Conservation (phyloP, 371 early-diverging fungal genomes). For the Parasitella parasitica region DNA sequence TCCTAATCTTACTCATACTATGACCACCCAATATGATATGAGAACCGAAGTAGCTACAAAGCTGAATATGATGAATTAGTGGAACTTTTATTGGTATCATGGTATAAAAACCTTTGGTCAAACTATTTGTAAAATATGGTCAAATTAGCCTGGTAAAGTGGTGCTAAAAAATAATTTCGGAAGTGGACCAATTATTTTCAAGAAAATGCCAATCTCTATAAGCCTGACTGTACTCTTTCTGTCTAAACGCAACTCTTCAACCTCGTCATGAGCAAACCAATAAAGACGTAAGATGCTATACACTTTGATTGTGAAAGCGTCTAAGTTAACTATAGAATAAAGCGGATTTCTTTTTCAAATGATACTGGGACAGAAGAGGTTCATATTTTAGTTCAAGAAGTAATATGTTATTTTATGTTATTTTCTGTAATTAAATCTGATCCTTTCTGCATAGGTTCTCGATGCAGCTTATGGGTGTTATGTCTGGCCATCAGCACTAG, state of each 20-base stretch:
- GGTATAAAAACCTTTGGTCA: constrained; percentile 11
- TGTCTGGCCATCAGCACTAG: constrained; percentile 59
- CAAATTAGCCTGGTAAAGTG: too few species aligned
- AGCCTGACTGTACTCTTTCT: not conserved
- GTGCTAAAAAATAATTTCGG: too few species aligned
- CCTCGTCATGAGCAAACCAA: not conserved
- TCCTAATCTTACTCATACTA: constrained; percentile 13
- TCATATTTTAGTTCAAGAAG: not conserved
- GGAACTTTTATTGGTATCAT: constrained; percentile 6
- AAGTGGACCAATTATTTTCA: not conserved
- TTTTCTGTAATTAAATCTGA: not conserved
- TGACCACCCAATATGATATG: constrained; percentile 10
- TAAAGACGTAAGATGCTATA: not conserved
- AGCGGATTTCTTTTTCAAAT: not conserved
- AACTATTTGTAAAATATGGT: constrained; percentile 1
- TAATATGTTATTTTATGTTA: not conserved
- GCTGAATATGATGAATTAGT: constrained; percentile 4
- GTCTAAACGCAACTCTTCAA: too few species aligned
- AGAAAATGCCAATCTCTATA: not conserved
- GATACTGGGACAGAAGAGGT: not conserved
- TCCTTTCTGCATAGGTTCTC: constrained; percentile 28
- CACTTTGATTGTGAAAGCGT: not conserved
- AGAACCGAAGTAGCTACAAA: constrained; percentile 13
- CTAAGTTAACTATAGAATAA: not conserved
- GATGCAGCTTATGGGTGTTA: constrained; percentile 58